Conservation (phyloP, 129 eudicot species). For the Pulicaria dysenterica region DNA sequence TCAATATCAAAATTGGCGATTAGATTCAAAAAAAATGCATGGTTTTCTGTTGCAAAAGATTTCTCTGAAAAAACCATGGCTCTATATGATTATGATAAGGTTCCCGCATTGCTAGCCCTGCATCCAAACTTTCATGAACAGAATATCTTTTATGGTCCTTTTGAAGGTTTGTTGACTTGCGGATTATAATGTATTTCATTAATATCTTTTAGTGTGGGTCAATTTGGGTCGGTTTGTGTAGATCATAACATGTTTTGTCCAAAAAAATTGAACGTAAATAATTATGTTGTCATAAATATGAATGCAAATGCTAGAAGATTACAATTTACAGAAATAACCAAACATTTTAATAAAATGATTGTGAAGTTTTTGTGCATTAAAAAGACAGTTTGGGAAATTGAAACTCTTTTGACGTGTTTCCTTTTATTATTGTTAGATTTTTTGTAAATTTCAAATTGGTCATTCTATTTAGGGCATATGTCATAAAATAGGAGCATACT, state of each 20-base stretch:
- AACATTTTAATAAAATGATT: background rate
- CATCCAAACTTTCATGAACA: conserved; percentile 77
- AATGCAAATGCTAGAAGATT: background rate
- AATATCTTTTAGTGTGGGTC: background rate
- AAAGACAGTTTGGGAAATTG: background rate
- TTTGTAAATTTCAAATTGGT: too few relatives aligned
- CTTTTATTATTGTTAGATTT: too few relatives aligned
- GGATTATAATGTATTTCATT: conserved; percentile 3
- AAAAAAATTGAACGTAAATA: background rate
- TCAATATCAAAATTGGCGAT: conserved; percentile 57
- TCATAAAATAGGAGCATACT: too few relatives aligned
- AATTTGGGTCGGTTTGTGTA: background rate
- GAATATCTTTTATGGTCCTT: conserved; percentile 87
- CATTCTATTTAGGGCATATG: too few relatives aligned
- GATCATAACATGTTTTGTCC: background rate
- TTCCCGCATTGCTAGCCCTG: conserved; percentile 79
- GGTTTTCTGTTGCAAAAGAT: conserved; percentile 95
- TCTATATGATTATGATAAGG: conserved; percentile 81
- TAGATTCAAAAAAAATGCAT: conserved; percentile 88
- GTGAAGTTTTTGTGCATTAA: background rate
- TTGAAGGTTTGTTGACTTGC: conserved; percentile 69
- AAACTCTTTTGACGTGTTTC: background rate
- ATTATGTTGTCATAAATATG: background rate
- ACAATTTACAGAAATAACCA: background rate
- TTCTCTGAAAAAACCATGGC: conserved; percentile 74